phyloP scores from a whole-genome alignment of 2,329 filamentous ascomycete species.

The Colletotrichum truncatum region DNA sequence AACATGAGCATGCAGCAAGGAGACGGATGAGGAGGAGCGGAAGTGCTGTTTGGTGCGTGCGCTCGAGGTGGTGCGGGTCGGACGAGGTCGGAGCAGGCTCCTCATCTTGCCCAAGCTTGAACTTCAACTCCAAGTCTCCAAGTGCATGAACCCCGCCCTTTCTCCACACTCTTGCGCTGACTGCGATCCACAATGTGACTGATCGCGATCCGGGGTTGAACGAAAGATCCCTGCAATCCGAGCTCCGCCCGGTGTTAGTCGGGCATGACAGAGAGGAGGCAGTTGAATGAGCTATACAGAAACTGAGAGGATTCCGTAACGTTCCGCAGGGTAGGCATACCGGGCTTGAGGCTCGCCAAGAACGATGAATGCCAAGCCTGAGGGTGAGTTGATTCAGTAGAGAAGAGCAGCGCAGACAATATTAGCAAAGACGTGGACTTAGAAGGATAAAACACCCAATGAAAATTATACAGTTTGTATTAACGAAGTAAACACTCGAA shows the following conservation, averaged over 20 bases:
- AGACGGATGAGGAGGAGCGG: neutral
- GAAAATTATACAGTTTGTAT: too few species aligned
- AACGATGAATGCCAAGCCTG: too few species aligned
- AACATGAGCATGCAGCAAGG: neutral
- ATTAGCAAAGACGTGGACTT: too few species aligned
- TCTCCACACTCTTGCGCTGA: constrained; percentile 16
- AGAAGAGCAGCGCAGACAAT: too few species aligned
- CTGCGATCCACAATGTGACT: constrained; percentile 1
- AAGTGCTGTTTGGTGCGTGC: neutral
- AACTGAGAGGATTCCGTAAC: neutral
- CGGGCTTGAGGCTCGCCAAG: too few species aligned
- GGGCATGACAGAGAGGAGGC: neutral
- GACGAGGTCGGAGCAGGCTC: constrained; percentile 1
- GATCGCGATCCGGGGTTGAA: neutral
- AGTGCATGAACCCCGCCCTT: constrained; percentile 11
- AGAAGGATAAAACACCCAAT: too few species aligned
- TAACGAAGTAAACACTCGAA: too few species aligned
- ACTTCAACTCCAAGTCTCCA: constrained; percentile 1
- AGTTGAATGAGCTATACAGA: neutral
- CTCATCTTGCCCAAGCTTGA: neutral
- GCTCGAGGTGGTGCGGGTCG: neutral
- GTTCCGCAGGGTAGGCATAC: too few species aligned
- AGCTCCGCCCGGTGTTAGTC: constrained; percentile 16
- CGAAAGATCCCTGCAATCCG: neutral
- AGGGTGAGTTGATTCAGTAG: too few species aligned